A percentile compares a stretch with the other conserved stretches of the same genome.
Conservation (phyloP, 495 filamentous ascomycete species). For the Trichoderma reesei region DNA sequence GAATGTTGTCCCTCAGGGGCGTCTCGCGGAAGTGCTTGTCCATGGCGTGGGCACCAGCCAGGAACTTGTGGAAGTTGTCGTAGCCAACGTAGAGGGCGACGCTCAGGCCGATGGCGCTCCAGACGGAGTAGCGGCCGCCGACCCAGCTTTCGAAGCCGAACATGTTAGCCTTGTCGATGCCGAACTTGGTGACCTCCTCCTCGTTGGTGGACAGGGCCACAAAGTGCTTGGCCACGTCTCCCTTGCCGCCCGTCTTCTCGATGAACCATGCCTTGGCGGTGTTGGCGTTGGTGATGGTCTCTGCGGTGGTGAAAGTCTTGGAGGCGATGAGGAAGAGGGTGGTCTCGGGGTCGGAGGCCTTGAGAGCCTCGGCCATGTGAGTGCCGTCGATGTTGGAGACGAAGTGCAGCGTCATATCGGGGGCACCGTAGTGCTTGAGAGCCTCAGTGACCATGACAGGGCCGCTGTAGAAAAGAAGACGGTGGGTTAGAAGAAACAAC, state of each 20-base stretch:
- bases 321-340: conserved; percentile 96
- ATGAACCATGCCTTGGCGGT: conserved; percentile 96
- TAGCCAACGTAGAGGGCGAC: conserved; percentile 90
- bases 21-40: conserved; percentile 93
- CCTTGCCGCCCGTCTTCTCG: conserved; percentile 57
- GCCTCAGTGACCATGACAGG: conserved; percentile 98
- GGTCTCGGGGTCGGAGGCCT: conserved; percentile 83
- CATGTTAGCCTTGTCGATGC: conserved; percentile 97
- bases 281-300: conserved; percentile 95
- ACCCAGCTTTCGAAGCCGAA: conserved; percentile 98
- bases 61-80: conserved; percentile 96
- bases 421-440: conserved; percentile 84
- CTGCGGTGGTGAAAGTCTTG: conserved; percentile 98
- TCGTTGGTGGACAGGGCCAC: conserved; percentile 97
- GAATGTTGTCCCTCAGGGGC: conserved; percentile 90
- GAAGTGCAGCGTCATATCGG: conserved; percentile 82
- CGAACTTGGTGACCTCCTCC: conserved; percentile 90
- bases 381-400: conserved; percentile 99
- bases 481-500: not conserved
- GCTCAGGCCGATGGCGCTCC: conserved; percentile 95
- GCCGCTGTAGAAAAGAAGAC: conserved; percentile 44
- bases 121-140: conserved; percentile 94
- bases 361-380: conserved; percentile 89
- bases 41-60: conserved; percentile 92
- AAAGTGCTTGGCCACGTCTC: conserved; percentile 96